phyloP scores from a whole-genome alignment of 331 rosid genomes.

The Malus hybrid region DNA sequence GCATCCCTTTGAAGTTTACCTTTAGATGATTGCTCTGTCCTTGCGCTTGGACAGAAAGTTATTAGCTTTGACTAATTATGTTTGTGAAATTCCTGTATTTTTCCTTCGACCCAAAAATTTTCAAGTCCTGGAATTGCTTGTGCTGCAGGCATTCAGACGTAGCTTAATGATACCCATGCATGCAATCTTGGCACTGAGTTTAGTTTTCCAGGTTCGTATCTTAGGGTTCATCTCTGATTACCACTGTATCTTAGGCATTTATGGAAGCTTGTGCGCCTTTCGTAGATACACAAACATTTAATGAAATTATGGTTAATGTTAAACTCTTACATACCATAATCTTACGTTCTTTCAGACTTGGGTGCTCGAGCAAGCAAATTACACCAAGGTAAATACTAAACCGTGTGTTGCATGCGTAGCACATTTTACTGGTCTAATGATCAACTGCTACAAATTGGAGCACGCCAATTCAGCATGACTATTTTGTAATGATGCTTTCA shows the following conservation, averaged over 20 bases:
- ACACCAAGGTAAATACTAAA: conserved; percentile 55
- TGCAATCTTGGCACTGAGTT: conserved; percentile 46
- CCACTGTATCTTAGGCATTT: too few relatives aligned
- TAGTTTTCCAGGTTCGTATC: conserved; percentile 72
- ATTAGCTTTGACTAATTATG: not conserved
- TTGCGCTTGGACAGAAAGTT: not conserved
- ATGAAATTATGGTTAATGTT: not conserved
- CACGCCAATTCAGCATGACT: not conserved
- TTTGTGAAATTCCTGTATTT: not conserved
- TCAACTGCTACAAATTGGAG: not conserved
- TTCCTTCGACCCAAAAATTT: not conserved
- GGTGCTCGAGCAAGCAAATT: conserved; percentile 72
- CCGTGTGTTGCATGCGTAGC: too few relatives aligned
- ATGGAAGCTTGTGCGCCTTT: not conserved
- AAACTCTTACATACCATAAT: not conserved
- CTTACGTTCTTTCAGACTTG: conserved; percentile 41
- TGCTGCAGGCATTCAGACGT: conserved; percentile 74
- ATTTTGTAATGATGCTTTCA: not conserved
- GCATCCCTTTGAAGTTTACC: not conserved
- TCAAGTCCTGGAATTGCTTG: conserved; percentile 1
- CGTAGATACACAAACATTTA: not conserved
- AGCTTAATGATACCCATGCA: conserved; percentile 74
- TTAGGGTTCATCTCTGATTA: not conserved
- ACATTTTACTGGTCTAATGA: not conserved
- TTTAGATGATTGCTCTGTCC: not conserved